Base-by-base conservation (phyloP, 306 rosid species). In the Sophora flavescens region DNA sequence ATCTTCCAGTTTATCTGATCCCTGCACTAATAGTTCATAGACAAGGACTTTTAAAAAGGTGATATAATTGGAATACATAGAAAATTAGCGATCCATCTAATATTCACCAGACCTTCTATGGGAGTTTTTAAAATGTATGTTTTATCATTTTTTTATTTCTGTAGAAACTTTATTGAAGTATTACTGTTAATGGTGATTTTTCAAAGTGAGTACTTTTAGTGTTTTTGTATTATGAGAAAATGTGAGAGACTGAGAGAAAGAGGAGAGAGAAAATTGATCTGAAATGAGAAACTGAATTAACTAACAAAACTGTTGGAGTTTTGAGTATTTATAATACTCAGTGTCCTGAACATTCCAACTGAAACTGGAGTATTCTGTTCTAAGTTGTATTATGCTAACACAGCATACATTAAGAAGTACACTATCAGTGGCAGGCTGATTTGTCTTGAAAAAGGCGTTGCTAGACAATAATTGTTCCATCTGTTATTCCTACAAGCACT, bases 21-120 rank as follows among this genome's bases (percentile, higher is more conserved):
- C 98, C 99, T 17, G 99, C 99, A 28, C 89, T 96, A 62, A 85
- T 96, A 76, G 99, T 92, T 82, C 99, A 91, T 70, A 91, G 97
- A 72, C 85, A 92, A 80, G 97, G 86, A 73, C 91, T 96, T 79
- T 48, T 83, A 80, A 84, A 91, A 86, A 92, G 96, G 99, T 96
- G 63, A 87, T 76, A 53, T 57, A 66, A 63, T 70, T 70, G 38
- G 70, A 18, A 60, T 73, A 32, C 63, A 9, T 39, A 12, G 62
- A 44, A 68, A 44, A 10, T 44, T 11, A 44, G 50, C 3, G 50
- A 76, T 47, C 71, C 52, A 74, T 54, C 54, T 70, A 68, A 63
- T 33, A 13, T 78, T 79, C 16, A 6, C 16, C 26, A 28, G 56
- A 65, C 63, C 26, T 36, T 59, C 32, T 72, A 41, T 41, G 52